Evolutionary conservation across 2,329 filamentous ascomycete genomes (phyloP).

Genomic region (Daldinia sp.): DNA sequence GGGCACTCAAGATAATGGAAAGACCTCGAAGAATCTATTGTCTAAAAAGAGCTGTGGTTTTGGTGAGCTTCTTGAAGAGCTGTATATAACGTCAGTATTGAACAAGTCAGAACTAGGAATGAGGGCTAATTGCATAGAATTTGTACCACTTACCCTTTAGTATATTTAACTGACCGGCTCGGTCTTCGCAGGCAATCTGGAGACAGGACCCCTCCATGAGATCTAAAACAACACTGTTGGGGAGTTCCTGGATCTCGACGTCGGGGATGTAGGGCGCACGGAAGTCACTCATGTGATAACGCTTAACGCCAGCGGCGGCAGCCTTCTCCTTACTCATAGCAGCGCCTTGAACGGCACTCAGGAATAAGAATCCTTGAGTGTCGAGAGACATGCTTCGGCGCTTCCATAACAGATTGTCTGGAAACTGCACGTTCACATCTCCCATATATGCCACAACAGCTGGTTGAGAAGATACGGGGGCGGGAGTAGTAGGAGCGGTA

Average conservation of each 20-base stretch:
- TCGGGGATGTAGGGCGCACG: constrained; percentile 81
- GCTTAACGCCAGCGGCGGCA: constrained; percentile 64
- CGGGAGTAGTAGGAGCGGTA: constrained; percentile 39
- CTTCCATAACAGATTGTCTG: constrained; percentile 96
- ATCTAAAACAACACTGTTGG: constrained; percentile 77
- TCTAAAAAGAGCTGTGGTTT: constrained; percentile 46
- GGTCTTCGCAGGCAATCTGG: constrained; percentile 71
- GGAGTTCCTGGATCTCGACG: constrained; percentile 89
- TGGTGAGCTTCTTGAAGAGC: constrained; percentile 55
- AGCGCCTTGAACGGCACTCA: constrained; percentile 72
- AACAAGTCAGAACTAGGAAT: background rate
- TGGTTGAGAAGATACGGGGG: constrained; percentile 41
- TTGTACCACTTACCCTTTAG: constrained; percentile 58
- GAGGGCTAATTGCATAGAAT: background rate
- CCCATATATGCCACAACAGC: constrained; percentile 74
- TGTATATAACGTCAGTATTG: constrained; percentile 46
- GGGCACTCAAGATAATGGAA: constrained; percentile 10
- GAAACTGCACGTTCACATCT: constrained; percentile 96
- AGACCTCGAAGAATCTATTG: constrained; percentile 39
- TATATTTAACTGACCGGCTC: constrained; percentile 63
- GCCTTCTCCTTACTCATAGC: constrained; percentile 62
- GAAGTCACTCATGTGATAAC: constrained; percentile 89
- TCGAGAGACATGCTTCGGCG: constrained; percentile 88
- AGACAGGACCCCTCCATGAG: constrained; percentile 68
- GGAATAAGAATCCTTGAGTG: constrained; percentile 80